Evolutionary conservation across 2,329 filamentous ascomycete genomes (phyloP).

Genomic region (Paecilomyces sp.): DNA sequence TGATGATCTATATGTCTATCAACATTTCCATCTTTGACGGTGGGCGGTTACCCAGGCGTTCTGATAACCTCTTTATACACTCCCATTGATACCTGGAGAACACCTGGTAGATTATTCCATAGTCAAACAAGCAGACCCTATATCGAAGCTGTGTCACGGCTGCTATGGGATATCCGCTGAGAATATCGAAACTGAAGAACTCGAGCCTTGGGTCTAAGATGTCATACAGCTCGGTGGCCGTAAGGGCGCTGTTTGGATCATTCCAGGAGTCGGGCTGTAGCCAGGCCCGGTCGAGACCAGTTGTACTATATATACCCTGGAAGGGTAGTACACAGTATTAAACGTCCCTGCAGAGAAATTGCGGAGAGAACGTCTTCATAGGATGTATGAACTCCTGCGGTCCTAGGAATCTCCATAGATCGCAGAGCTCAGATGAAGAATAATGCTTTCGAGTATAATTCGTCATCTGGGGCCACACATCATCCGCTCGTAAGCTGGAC

Average conservation of each 20-base stretch:
- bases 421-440: neutral
- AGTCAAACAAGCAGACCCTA: neutral
- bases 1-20: too few relatives aligned
- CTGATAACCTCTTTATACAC: too few relatives aligned
- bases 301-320: neutral
- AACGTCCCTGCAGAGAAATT: neutral
- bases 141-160: neutral
- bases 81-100: neutral
- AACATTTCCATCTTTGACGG: too few relatives aligned
- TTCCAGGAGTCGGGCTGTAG: neutral
- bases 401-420: neutral
- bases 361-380: neutral
- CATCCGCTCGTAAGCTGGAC: slow-evolving; percentile 35
- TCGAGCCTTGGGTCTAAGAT: too few relatives aligned
- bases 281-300: neutral
- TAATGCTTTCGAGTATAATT: neutral
- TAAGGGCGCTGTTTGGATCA: neutral
- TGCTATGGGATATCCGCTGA: neutral
- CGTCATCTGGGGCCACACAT: slow-evolving; percentile 1
- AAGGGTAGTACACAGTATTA: neutral
- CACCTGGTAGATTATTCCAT: neutral
- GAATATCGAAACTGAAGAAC: neutral
- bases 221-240: neutral
- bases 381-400: neutral
- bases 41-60: too few relatives aligned